Percentiles rank a stretch among this genome's conserved stretches.
Evolutionary conservation across 2,329 filamentous ascomycete genomes (phyloP).

Genomic region (Nigrograna mackinnonii): DNA sequence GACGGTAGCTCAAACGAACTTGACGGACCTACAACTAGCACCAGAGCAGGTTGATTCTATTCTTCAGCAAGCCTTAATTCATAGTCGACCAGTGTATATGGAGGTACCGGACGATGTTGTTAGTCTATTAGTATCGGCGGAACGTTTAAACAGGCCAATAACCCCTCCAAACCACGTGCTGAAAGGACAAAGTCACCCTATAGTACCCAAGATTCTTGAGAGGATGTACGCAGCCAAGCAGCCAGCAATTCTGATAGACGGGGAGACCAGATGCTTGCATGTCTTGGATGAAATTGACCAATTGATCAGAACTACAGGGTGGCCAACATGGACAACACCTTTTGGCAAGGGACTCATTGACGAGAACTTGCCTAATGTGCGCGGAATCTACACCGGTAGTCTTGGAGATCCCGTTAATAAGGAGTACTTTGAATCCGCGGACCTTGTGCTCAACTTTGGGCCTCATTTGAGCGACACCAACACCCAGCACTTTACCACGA

Average conservation of each 20-base stretch:
- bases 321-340: constrained; percentile 16
- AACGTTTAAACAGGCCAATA: constrained; percentile 1
- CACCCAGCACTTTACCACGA: background rate
- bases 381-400: background rate
- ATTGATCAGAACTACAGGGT: constrained; percentile 13
- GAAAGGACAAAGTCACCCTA: too few species aligned
- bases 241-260: constrained; percentile 20
- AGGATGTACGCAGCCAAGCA: background rate
- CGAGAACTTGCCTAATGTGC: constrained; percentile 9
- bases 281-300: constrained; percentile 6
- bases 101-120: constrained; percentile 4
- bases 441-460: constrained; percentile 19
- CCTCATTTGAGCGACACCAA: background rate
- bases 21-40: constrained; percentile 17
- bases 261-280: background rate
- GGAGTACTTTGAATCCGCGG: constrained; percentile 19
- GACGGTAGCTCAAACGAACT: constrained; percentile 18
- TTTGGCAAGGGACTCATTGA: constrained; percentile 21
- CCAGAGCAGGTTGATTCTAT: constrained; percentile 26
- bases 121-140: constrained; percentile 1
- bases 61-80: constrained; percentile 17
- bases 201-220: background rate
- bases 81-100: constrained; percentile 7
- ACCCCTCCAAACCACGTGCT: background rate
- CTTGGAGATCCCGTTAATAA: background rate